Evolutionary conservation across 768 basidiomycete genomes (phyloP), one percentile per base, ranked within the genome.

Genomic region (Dacryopinax spathularia): DNA sequence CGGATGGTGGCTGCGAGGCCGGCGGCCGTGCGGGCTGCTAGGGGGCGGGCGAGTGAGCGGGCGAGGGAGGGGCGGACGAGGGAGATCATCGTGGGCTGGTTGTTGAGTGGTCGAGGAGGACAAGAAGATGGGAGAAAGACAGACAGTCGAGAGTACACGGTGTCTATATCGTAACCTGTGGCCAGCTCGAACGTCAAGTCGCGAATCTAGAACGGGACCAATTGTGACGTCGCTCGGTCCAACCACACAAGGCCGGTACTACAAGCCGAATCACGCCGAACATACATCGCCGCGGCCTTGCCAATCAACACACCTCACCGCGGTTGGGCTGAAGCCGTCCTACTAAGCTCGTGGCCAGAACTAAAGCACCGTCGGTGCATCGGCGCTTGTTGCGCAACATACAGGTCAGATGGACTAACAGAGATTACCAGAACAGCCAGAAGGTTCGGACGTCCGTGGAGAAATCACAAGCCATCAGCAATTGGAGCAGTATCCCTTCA

Each of bases 31-130:
- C 74, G 67, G 10, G 66, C 31, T 9, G 76, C 69, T 31, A 75
- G 71, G 16, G 76, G 74, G 61, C 77, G 75, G 1, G 73, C 75
- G 63, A 83, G 77, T 16, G 80, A 65, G 61, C 84, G 81, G 34
- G 78, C 67, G 44, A 81, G 64, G 7, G 77, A 68, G 20, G 80
- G 79, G 65, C 77, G 79, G 33, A 79, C 72, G 65, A 80, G 69
- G 62, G 80, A 77, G 66, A 84, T 73, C 83, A 85, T 84, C 63
- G 68, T 74, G 62, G 63, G n/a, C n/a, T n/a, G 61, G 27, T 41
- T 16, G 18, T 22, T 22, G 60, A 16, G 29, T 33, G 56, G 48
- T n/a, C 34, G 35, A 29, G 5, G 34, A 39, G 61, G 6, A n/a
- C 10, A 34, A n/a, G 60, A 16, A 2, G 10, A 43, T 1, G 63